phyloP scores from a whole-genome alignment of 2,329 filamentous ascomycete species.

The Exophiala calicioides region DNA sequence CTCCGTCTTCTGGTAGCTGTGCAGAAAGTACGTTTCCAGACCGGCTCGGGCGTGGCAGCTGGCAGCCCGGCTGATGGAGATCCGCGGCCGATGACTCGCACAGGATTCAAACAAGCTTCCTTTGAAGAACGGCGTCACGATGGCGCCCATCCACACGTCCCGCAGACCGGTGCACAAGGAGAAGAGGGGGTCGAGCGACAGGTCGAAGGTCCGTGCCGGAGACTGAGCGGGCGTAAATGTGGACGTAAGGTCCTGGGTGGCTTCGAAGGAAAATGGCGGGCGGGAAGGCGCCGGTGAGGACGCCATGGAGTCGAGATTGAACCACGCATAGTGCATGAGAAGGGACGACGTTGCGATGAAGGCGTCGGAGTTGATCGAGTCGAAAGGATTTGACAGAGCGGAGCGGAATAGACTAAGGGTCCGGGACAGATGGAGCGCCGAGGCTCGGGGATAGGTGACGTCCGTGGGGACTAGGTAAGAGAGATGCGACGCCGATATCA shows the following conservation, averaged over 20 bases:
- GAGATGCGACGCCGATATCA: background rate
- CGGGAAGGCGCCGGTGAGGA: too few species aligned
- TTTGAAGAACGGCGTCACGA: too few species aligned
- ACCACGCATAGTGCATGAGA: constrained; percentile 5
- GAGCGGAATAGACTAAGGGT: background rate
- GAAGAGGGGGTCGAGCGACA: background rate
- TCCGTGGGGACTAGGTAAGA: background rate
- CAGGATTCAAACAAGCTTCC: too few species aligned
- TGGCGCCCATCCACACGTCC: background rate
- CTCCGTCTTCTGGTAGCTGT: too few species aligned
- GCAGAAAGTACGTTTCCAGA: too few species aligned
- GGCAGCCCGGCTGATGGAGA: too few species aligned
- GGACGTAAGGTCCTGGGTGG: too few species aligned
- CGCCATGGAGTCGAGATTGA: background rate
- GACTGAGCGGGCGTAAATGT: too few species aligned
- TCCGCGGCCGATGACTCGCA: too few species aligned
- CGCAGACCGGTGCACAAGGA: constrained; percentile 1
- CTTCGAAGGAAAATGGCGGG: too few species aligned
- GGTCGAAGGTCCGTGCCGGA: background rate
- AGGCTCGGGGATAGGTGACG: background rate
- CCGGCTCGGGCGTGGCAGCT: too few species aligned
- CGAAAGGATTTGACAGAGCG: background rate
- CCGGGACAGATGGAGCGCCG: background rate
- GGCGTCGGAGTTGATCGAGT: background rate
- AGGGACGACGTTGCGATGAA: constrained; percentile 5